A percentile compares a stretch with the other conserved stretches of the same genome.
Evolutionary conservation across 2,329 filamentous ascomycete species (phyloP).

Genomic region (Pseudocercospora pini-densiflorae): DNA sequence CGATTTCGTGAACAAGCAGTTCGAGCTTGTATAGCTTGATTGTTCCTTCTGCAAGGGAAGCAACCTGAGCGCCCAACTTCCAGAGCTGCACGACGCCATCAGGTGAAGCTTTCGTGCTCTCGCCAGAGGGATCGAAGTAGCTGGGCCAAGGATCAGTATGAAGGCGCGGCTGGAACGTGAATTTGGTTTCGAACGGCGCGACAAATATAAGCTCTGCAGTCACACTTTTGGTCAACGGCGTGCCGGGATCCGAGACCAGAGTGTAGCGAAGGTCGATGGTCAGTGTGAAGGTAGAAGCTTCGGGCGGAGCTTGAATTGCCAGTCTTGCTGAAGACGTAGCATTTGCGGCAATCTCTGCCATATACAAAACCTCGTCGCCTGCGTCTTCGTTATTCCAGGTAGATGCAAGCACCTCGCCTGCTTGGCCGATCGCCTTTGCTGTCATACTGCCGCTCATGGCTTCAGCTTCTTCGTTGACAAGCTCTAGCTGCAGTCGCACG

Average conservation of each 20-base stretch:
- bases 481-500: conserved; percentile 68
- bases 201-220: conserved; percentile 73
- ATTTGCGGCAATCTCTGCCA: conserved; percentile 18
- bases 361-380: conserved; percentile 19
- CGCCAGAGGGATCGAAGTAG: conserved; percentile 66
- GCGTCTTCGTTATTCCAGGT: conserved; percentile 38
- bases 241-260: conserved; percentile 77
- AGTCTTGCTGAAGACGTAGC: conserved; percentile 23
- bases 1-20: conserved; percentile 64
- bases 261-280: conserved; percentile 77
- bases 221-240: conserved; percentile 75
- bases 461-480: conserved; percentile 83
- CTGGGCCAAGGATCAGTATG: conserved; percentile 84
- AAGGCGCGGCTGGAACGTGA: conserved; percentile 80
- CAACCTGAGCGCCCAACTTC: conserved; percentile 72
- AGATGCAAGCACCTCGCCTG: conserved; percentile 22
- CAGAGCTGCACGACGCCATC: conserved; percentile 79
- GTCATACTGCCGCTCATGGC: conserved; percentile 71
- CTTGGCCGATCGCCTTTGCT: conserved; percentile 50
- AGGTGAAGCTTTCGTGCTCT: conserved; percentile 33
- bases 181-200: conserved; percentile 88
- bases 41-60: conserved; percentile 73
- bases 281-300: conserved; percentile 66
- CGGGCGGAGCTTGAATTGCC: conserved; percentile 44
- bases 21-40: conserved; percentile 67